phyloP scores from a whole-genome alignment of 768 basidiomycete genomes.

The Lactarius psammicola region DNA sequence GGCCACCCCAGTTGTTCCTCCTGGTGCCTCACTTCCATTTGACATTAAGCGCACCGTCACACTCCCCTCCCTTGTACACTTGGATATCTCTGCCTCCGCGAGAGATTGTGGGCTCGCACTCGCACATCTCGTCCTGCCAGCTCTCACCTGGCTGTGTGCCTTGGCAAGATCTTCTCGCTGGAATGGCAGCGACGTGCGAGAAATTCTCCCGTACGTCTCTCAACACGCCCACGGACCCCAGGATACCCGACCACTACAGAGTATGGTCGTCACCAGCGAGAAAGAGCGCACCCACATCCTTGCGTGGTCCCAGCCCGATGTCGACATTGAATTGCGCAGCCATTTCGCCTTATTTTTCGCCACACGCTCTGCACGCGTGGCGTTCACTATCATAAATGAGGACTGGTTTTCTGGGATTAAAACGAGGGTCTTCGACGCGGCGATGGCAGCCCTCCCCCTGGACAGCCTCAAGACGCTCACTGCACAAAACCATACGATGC shows the following conservation, averaged over 20 bases:
- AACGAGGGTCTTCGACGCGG: not conserved
- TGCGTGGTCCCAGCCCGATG: slow-evolving; percentile 7
- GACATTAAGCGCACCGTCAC: not conserved
- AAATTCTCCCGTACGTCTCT: not conserved
- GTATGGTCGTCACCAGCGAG: not conserved
- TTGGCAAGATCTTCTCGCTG: not conserved
- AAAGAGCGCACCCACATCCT: no score
- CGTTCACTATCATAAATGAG: not conserved
- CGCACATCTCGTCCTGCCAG: slow-evolving; percentile 8
- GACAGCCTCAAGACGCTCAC: not conserved
- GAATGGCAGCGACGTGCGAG: slow-evolving; percentile 3
- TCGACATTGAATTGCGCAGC: not conserved
- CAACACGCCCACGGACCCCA: slow-evolving; percentile 10
- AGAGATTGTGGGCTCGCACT: slow-evolving; percentile 7
- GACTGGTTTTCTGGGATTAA: no score
- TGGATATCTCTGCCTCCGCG: not conserved
- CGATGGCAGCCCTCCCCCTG: not conserved
- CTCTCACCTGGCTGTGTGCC: slow-evolving; percentile 6
- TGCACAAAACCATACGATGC: not conserved
- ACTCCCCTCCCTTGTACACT: not conserved
- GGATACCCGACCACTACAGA: slow-evolving; percentile 6
- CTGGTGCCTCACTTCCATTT: not conserved
- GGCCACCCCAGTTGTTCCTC: not conserved
- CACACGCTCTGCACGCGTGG: not conserved
- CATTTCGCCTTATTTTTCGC: no score